A percentile compares a stretch with the other conserved stretches of the same genome.
Evolutionary conservation across 257 asterid genomes (phyloP).

Genomic region (Gentiana straminea): DNA sequence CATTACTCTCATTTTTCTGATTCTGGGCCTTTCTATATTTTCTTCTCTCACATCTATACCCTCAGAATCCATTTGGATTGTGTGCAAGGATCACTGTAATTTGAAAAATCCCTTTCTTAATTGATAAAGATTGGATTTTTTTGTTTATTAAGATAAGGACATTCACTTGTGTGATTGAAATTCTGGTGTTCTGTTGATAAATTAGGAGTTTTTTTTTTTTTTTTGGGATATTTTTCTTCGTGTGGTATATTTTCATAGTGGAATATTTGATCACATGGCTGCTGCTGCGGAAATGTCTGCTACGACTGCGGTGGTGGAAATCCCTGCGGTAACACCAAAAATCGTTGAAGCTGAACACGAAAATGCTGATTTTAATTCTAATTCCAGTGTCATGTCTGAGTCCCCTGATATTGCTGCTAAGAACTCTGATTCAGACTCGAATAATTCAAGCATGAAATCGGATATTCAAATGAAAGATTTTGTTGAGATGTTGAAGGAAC

Average conservation of each 20-base stretch:
- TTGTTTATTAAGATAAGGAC: slow-evolving; percentile 9
- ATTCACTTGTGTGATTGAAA: slow-evolving; percentile 7
- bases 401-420: slow-evolving; percentile 29
- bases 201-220: slow-evolving; percentile 5
- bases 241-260: slow-evolving; percentile 4
- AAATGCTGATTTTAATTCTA: slow-evolving; percentile 32
- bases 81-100: slow-evolving; percentile 32
- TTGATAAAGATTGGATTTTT: slow-evolving; percentile 37
- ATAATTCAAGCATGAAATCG: slow-evolving; percentile 39
- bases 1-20: slow-evolving; percentile 37
- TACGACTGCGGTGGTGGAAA: slow-evolving; percentile 49
- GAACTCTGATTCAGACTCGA: slow-evolving; percentile 35
- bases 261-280: slow-evolving; percentile 51
- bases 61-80: slow-evolving; percentile 27
- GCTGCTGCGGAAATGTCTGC: slow-evolving; percentile 74
- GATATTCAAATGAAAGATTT: slow-evolving; percentile 58
- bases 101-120: slow-evolving; percentile 30
- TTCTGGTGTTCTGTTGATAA: slow-evolving; percentile 8
- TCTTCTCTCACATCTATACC: slow-evolving; percentile 13
- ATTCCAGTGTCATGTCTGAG: slow-evolving; percentile 13
- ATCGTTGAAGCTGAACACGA: slow-evolving; percentile 12
- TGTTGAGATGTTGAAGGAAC: slow-evolving; percentile 56
- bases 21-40: slow-evolving; percentile 33
- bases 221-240: slow-evolving; percentile 5
- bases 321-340: slow-evolving; percentile 40